phyloP scores from a whole-genome alignment of 495 filamentous ascomycete genomes.

The Aspergillus mulundensis region DNA sequence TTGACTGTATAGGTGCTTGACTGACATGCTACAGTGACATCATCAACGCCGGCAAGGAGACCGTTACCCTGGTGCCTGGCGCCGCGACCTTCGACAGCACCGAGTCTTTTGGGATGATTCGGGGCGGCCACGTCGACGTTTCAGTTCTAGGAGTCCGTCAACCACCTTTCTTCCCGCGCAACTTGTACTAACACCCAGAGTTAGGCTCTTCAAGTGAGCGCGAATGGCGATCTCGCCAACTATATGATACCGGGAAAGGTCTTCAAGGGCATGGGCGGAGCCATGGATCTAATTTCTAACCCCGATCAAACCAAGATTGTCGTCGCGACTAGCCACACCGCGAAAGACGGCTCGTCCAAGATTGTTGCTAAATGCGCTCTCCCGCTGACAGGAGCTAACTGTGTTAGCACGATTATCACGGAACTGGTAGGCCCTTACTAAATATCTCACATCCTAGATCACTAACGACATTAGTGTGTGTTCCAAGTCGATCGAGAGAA shows the following conservation, averaged over 20 bases:
- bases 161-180: neutral
- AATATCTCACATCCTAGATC: neutral
- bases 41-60: conserved; percentile 94
- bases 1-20: neutral
- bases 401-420: conserved; percentile 88
- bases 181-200: neutral
- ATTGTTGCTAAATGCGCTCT: conserved; percentile 81
- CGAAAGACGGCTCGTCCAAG: conserved; percentile 85
- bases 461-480: conserved; percentile 48
- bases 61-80: conserved; percentile 77
- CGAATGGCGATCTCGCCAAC: conserved; percentile 80
- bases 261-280: conserved; percentile 92
- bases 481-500: conserved; percentile 80
- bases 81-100: conserved; percentile 79
- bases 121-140: conserved; percentile 79
- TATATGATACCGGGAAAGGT: conserved; percentile 90
- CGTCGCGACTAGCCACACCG: conserved; percentile 86
- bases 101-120: conserved; percentile 93
- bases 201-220: conserved; percentile 78
- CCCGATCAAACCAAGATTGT: conserved; percentile 84
- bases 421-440: conserved; percentile 58
- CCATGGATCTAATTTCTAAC: conserved; percentile 90
- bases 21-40: conserved; percentile 52
- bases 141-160: conserved; percentile 69
- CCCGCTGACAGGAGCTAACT: conserved; percentile 78